These are phyloP conservation scores for Vitis amurensis DNA, from an alignment of 164 flowering plant species.

Conservation along the genomic window DNA sequence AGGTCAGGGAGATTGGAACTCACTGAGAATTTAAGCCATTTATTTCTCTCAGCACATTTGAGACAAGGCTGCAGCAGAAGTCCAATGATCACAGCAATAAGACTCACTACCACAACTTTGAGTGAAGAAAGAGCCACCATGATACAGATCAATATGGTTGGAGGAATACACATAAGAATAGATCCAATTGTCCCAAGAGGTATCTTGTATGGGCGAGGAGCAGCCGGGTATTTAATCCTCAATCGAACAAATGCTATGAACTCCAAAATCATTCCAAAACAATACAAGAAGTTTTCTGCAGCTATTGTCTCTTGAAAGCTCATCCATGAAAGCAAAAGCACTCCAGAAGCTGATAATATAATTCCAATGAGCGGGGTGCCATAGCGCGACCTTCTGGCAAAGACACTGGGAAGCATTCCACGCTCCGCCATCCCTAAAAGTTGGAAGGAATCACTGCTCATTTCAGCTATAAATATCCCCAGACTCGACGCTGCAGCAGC, in stretches of 20 bases:
- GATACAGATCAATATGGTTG: slow-evolving; percentile 46
- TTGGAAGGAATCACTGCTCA: slow-evolving; percentile 68
- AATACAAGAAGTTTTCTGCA: slow-evolving; percentile 54
- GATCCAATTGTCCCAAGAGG: slow-evolving; percentile 51
- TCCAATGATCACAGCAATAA: slow-evolving; percentile 40
- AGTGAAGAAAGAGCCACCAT: slow-evolving; percentile 40
- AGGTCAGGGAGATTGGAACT: slow-evolving; percentile 50
- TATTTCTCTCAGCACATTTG: slow-evolving; percentile 33
- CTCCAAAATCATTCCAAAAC: slow-evolving; percentile 61
- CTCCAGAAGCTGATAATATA: slow-evolving; percentile 59
- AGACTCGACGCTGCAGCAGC: slow-evolving; percentile 59
- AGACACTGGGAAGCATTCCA: slow-evolving; percentile 58
- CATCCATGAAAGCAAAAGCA: slow-evolving; percentile 47
- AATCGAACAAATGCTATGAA: slow-evolving; percentile 49
- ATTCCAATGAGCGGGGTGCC: slow-evolving; percentile 58
- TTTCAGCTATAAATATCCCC: slow-evolving; percentile 63
- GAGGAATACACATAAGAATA: slow-evolving; percentile 48
- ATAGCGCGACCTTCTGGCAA: slow-evolving; percentile 45
- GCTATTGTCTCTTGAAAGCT: slow-evolving; percentile 60
- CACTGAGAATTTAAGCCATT: slow-evolving; percentile 53
- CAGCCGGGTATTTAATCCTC: slow-evolving; percentile 42
- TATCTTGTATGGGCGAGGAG: slow-evolving; percentile 53
- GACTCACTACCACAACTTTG: slow-evolving; percentile 40
- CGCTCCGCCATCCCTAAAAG: slow-evolving; percentile 66
- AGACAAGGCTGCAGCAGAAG: slow-evolving; percentile 43